Base-by-base conservation (phyloP, 495 filamentous ascomycete species). In the Chaetomidium leptoderma region DNA sequence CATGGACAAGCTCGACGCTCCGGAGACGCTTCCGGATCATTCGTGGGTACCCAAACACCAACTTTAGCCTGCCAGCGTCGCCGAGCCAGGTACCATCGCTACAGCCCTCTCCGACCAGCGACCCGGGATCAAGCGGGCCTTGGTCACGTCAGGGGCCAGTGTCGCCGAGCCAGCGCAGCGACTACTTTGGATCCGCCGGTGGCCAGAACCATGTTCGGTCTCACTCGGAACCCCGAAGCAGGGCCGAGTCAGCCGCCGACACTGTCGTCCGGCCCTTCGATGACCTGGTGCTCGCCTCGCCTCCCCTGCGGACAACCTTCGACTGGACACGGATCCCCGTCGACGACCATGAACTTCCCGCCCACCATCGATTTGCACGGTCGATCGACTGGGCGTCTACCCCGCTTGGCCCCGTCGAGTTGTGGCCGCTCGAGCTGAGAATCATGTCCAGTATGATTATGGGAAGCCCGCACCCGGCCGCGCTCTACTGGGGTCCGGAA, bases 401-500 rank as follows among this genome's bases (percentile, higher is more conserved):
- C 1, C 59, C 78, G 8, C 73, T 89, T 6, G 86, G 86, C 1
- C 84, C 84, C 4, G 82, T 89, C 10, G 85, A 86, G 63, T 63
- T 69, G 9, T 89, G 86, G 86, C 67, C 74, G 1, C 63, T 75
- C 40, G 85, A 87, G 55, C 66, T 89, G 24, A 75, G 86, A 29
- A 76, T 80, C 40, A 85, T 87, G 81, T 82, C 81, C 17, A 83
- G 80, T 59, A 63, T 87, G 35, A 82, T 89, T 53, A 87, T 89
- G 86, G 85, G 82, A 2, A 83, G 80, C 55, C 86, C 86, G 30
- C 83, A 88, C 70, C 86, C 86, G 14, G 82, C 83, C 6, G 85
- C 86, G 0, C 81, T 89, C 75, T 88, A 88, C 68, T 89, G 86
- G 86, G 86, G 86, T 6, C 66, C 73, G 9, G 82, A 87, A 35